These are phyloP conservation scores for Pistacia vera DNA, from an alignment of 345 rosid species.

Conservation along the genomic window DNA sequence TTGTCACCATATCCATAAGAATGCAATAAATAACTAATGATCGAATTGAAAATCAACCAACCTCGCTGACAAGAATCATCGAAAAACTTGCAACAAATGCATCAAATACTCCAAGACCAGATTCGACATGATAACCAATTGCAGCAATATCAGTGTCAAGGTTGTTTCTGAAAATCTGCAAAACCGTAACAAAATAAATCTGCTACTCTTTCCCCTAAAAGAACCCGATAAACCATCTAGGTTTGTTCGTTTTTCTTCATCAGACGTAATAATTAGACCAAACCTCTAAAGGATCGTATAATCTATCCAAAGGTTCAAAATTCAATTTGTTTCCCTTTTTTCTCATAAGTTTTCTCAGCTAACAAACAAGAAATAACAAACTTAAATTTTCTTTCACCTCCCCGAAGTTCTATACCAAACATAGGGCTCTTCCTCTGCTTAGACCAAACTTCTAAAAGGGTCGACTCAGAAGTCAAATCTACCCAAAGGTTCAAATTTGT, in stretches of 20 bases:
- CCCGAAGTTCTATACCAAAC: not conserved
- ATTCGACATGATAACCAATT: constrained; percentile 46
- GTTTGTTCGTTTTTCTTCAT: no score
- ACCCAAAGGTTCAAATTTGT: not conserved
- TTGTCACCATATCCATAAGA: no score
- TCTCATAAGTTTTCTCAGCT: no score
- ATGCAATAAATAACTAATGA: no score
- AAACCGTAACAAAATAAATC: not conserved
- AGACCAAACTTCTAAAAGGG: not conserved
- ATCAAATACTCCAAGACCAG: constrained; percentile 89
- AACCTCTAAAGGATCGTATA: no score
- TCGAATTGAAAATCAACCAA: constrained; percentile 26
- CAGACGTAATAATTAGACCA: no score
- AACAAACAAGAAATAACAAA: no score
- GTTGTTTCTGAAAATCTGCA: constrained; percentile 49
- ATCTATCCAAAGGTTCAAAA: no score
- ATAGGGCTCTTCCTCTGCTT: not conserved
- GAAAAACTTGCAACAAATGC: constrained; percentile 92
- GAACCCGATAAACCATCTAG: no score
- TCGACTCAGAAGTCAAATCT: not conserved
- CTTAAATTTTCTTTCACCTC: not conserved
- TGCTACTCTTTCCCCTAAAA: no score
- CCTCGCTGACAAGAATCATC: constrained; percentile 97
- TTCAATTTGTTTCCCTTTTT: no score
- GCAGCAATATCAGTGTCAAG: constrained; percentile 40